Conservation (phyloP, 176 grass and related monocot genomes). For the Alopecurus myosuroides region DNA sequence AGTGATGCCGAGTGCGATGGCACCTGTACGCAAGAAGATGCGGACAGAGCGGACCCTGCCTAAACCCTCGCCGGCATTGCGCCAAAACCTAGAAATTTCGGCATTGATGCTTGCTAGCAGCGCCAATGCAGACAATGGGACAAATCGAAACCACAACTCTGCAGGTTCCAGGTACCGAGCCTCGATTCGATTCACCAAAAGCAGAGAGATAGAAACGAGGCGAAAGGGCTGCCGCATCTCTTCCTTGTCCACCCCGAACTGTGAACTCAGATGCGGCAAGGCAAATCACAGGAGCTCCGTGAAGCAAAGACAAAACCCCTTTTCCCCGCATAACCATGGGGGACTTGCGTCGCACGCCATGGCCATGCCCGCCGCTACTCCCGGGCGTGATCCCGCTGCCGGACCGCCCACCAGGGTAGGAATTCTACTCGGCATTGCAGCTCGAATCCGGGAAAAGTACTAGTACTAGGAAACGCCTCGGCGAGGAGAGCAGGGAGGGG, state of each 20-base stretch:
- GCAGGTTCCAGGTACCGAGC: neutral
- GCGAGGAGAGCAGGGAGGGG: neutral
- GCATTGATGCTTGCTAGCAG: neutral
- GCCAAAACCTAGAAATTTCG: neutral
- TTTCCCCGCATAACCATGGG: neutral
- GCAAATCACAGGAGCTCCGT: constrained; percentile 10
- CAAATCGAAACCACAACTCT: neutral
- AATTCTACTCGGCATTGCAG: constrained; percentile 34
- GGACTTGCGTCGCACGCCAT: constrained; percentile 29
- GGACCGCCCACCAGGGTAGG: neutral
- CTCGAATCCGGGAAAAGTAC: neutral
- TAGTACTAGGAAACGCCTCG: neutral
- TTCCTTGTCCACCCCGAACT: neutral
- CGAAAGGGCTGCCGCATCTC: neutral
- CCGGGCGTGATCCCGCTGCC: neutral
- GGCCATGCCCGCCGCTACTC: constrained; percentile 5
- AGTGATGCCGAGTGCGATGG: neutral
- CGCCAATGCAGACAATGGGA: neutral
- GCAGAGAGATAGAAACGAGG: neutral
- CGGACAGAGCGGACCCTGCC: neutral
- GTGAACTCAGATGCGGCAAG: constrained; percentile 25
- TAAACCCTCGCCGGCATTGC: constrained; percentile 14
- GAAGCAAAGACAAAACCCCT: constrained; percentile 25
- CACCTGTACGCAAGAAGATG: neutral
- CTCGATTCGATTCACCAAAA: neutral